phyloP scores from a whole-genome alignment of 345 rosid genomes.

The Salix caprea region DNA sequence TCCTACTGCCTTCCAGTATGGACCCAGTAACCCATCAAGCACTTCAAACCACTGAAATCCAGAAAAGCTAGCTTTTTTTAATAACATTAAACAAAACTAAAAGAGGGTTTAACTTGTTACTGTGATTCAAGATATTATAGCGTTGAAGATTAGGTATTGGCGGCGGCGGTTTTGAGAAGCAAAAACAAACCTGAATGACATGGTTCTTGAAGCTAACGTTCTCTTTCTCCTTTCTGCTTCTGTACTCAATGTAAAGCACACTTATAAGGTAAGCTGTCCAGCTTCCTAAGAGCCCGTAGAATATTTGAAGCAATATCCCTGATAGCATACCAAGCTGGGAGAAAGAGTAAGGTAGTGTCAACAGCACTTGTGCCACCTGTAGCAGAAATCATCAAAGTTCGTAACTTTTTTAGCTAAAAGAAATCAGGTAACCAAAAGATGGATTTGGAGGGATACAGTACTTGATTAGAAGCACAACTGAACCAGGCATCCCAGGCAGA shows the following conservation, averaged over 20 bases:
- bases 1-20: slow-evolving; percentile 93
- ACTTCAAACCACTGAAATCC: slow-evolving; percentile 90
- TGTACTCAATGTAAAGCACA: slow-evolving; percentile 86
- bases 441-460: slow-evolving; percentile 10
- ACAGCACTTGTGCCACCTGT: slow-evolving; percentile 90
- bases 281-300: slow-evolving; percentile 87
- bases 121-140: not conserved
- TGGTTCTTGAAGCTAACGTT: slow-evolving; percentile 92
- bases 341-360: slow-evolving; percentile 95
- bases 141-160: slow-evolving; percentile 15
- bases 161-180: not conserved
- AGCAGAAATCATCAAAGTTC: not conserved
- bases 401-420: not conserved
- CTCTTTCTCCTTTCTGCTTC: slow-evolving; percentile 91
- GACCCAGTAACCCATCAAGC: slow-evolving; percentile 86
- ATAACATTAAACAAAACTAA: not conserved
- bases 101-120: not conserved
- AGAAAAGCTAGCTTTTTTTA: not conserved
- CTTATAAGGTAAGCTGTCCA: slow-evolving; percentile 99
- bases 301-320: slow-evolving; percentile 78
- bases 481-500: slow-evolving; percentile 99
- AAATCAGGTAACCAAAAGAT: not conserved
- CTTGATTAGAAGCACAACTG: slow-evolving; percentile 98
- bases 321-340: slow-evolving; percentile 93
- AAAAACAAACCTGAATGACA: slow-evolving; percentile 63